Evolutionary conservation across 2,329 filamentous ascomycete genomes (phyloP).

Genomic region (Rugonectria rugulosa): DNA sequence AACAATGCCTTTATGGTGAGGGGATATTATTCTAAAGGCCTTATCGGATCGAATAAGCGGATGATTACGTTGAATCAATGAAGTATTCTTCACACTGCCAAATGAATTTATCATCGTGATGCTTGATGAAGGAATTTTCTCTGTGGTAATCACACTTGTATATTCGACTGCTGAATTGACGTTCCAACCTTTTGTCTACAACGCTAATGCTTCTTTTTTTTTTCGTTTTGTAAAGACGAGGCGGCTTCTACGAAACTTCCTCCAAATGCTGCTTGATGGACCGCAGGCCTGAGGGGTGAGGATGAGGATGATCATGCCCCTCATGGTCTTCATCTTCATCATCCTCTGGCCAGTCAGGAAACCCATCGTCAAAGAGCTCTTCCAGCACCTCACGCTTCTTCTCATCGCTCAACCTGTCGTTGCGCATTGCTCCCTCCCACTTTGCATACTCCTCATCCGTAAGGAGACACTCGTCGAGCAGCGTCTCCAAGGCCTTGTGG

Average conservation of each 20-base stretch:
- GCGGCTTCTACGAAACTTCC: constrained; percentile 21
- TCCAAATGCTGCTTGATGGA: constrained; percentile 35
- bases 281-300: constrained; percentile 10
- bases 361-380: constrained; percentile 65
- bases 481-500: constrained; percentile 54
- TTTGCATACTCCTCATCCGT: constrained; percentile 63
- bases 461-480: constrained; percentile 68
- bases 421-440: constrained; percentile 62
- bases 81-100: no score
- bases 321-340: constrained; percentile 47
- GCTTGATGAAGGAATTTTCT: no score
- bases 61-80: no score
- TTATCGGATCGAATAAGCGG: no score
- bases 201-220: no score
- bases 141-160: no score
- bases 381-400: constrained; percentile 55
- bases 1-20: no score
- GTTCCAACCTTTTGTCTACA: no score
- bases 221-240: neutral
- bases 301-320: constrained; percentile 32
- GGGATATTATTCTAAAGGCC: no score
- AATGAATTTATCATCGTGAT: no score
- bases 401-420: constrained; percentile 43
- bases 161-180: no score
- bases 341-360: constrained; percentile 62